Base-by-base conservation (phyloP, 768 basidiomycete genomes). In the Phallus indusiatus region DNA sequence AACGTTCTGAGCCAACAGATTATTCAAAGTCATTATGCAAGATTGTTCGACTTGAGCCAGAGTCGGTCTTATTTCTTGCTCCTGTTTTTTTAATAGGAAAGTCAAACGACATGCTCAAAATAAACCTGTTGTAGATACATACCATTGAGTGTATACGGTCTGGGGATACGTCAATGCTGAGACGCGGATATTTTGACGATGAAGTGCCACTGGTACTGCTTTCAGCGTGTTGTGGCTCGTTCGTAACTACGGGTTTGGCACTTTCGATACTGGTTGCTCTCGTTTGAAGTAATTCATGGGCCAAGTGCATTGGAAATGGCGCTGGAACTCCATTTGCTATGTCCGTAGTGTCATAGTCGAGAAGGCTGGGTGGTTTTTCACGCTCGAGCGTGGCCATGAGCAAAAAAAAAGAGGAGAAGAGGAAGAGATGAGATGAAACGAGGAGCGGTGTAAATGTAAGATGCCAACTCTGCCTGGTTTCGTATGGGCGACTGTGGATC, bases 11-110 rank as follows among this genome's bases (percentile, higher is more conserved):
- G 82, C 81, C 20, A 90, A 79, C 20, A 90, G 75, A 68, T 81
- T 84, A 64, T 83, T 81, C 51, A 92, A 74, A 1, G 86, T 86
- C 75, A 83, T 83, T 22, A 91, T 66, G 67, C 86, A 90, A 17
- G 86, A 87, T 60, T 77, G 79, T 64, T 89, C 84, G 34, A 91
- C 86, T 57, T 80, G 77, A 14, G 78, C 74, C 63, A 92, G 84
- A n/a, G 88, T 90, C 9, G 85, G 81, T n/a, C 59, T 28, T 34
- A 59, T 24, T 59, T 59, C 57, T 36, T 36, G 48, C 49, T 59
- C n/a, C 42, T 42, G 42, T 42, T n/a, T 37, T 16, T 37, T n/a
- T n/a, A n/a, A n/a, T n/a, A n/a, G n/a, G 36, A 37, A 16, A 37
- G 36, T 37, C 36, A 37, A 16, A 37, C 8, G 16, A 37, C 36